phyloP scores from a whole-genome alignment of 1,284 basidiomycete species.

The Phylloporus sp. region DNA sequence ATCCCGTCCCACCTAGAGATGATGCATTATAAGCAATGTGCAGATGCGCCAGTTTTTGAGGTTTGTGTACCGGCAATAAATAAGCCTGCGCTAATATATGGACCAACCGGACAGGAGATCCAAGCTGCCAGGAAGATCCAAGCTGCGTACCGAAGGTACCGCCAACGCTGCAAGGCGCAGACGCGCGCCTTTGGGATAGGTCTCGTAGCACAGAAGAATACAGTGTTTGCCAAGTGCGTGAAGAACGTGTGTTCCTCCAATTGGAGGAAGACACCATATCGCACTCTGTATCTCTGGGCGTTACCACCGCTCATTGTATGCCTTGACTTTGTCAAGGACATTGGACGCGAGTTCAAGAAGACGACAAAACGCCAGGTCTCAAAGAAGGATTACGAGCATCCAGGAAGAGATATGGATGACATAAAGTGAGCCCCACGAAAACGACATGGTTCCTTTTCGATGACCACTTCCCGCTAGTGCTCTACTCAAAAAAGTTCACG shows the following conservation, averaged over 20 bases:
- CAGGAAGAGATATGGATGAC: slow-evolving; percentile 40
- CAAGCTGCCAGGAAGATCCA: slow-evolving; percentile 30
- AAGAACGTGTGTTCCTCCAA: slow-evolving; percentile 40
- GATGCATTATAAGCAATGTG: slow-evolving; percentile 26
- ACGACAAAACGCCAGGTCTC: slow-evolving; percentile 44
- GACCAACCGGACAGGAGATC: slow-evolving; percentile 28
- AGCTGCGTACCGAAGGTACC: slow-evolving; percentile 33
- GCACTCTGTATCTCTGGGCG: slow-evolving; percentile 55
- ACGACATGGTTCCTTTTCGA: not conserved
- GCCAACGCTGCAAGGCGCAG: slow-evolving; percentile 26
- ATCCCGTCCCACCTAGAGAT: slow-evolving; percentile 24
- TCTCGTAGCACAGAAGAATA: slow-evolving; percentile 32
- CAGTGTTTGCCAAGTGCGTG: slow-evolving; percentile 45
- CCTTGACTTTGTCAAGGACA: slow-evolving; percentile 47
- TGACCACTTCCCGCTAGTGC: slow-evolving; percentile 20
- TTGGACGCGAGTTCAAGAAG: slow-evolving; percentile 42
- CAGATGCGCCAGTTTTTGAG: slow-evolving; percentile 21
- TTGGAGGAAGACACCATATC: slow-evolving; percentile 49
- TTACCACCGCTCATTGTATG: slow-evolving; percentile 57
- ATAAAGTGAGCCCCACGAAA: slow-evolving; percentile 12
- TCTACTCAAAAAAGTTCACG: slow-evolving; percentile 28
- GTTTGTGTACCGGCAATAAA: slow-evolving; percentile 18
- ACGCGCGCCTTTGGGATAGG: slow-evolving; percentile 39
- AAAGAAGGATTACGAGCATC: slow-evolving; percentile 37
- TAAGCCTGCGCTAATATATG: slow-evolving; percentile 19